Base-by-base conservation (phyloP, 73 alveolate species). In the Stentor roeselii region DNA sequence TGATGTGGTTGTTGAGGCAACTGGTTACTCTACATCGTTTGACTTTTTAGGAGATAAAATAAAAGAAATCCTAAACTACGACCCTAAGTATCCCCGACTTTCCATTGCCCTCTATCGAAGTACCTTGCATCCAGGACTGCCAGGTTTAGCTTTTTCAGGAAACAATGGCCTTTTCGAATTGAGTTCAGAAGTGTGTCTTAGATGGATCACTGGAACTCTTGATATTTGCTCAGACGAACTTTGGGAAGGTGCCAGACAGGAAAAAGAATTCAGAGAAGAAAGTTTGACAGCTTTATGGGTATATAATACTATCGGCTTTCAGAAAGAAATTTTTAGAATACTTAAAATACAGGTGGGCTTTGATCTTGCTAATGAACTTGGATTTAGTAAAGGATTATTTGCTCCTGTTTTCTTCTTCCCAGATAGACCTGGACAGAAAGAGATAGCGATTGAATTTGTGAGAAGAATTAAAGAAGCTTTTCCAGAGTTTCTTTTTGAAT, bases 111-210 rank as follows among this genome's bases (percentile, higher is more conserved):
- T 4, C 6, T 60, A 6, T 60, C 4, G 11, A 27, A 31, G 36
- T 21, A 60, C 39, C 41, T 14, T 60, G 14, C 78, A 60, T 27
- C 78, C 78, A 60, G 39, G 30, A 3, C 39, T 60, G 3, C 78
- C 78, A 21, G 78, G 78, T 3, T 27, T 60, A 60, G 78, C 39
- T 60, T 60, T 60, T 60, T 3, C 30, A 6, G 67, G 67, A 50
- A 50, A 6, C 21, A 6, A 6, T 11, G 67, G 67, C 6, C 6
- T 6, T 11, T 50, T 11, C 21, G 67, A 50, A 50, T 21, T 50
- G 6, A 6, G 21, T 11, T 6, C 67, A 11, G 67, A 50, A 50
- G 21, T 50, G 21, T 6, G 67, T 11, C 30, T 50, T 50, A 50
- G 67, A 50, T 50, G 67, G 67, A 21, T 21, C 6, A 50, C 21